phyloP scores from a whole-genome alignment of 31 red algal species.

The Asparagopsis taxiformis region DNA sequence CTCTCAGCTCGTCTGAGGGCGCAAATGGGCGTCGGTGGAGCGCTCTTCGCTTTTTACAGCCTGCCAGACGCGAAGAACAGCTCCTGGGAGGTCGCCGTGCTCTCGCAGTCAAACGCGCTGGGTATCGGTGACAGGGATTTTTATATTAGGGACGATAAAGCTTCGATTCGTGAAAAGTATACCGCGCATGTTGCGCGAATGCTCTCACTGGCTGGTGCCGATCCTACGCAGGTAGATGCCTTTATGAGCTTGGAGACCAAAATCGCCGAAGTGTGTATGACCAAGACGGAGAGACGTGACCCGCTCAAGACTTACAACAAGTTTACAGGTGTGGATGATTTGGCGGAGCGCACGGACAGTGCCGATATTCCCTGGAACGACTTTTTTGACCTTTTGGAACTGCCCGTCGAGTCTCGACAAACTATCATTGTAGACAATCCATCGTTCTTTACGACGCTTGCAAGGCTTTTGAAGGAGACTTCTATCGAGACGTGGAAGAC shows the following conservation, averaged over 20 bases:
- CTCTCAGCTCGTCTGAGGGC: constrained; percentile 35
- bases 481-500: constrained; percentile 47
- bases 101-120: constrained; percentile 59
- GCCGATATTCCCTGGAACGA: constrained; percentile 45
- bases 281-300: constrained; percentile 83
- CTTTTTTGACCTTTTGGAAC: constrained; percentile 52
- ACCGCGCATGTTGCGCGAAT: constrained; percentile 55
- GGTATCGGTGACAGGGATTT: constrained; percentile 84
- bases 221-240: constrained; percentile 23
- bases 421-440: constrained; percentile 77
- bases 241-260: constrained; percentile 76
- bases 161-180: constrained; percentile 75
- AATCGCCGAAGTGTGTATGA: constrained; percentile 69
- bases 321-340: constrained; percentile 43
- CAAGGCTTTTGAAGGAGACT: constrained; percentile 36
- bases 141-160: constrained; percentile 74
- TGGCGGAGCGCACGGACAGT: constrained; percentile 33
- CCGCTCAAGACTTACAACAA: constrained; percentile 69
- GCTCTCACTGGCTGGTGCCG: constrained; percentile 36
- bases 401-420: constrained; percentile 25
- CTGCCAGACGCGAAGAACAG: constrained; percentile 77
- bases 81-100: constrained; percentile 41
- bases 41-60: constrained; percentile 38
- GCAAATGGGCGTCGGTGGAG: constrained; percentile 27
- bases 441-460: constrained; percentile 40